Percentiles rank a stretch among this genome's conserved stretches.
Evolutionary conservation across 1,139 yeast genomes (phyloP).

Genomic region (Nakaseomyces nivariensis): DNA sequence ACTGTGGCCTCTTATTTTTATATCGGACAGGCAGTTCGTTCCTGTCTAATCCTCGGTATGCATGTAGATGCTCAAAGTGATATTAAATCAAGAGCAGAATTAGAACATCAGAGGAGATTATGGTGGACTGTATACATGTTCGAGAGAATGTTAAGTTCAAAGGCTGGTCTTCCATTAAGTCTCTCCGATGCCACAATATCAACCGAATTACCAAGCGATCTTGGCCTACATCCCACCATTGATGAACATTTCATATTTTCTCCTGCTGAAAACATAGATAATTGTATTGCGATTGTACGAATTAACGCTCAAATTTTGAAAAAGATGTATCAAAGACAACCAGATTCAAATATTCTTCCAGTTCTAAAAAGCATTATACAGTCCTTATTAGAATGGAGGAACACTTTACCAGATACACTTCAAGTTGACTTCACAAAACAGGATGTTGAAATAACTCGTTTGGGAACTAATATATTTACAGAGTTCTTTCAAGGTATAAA

Average conservation of each 20-base stretch:
- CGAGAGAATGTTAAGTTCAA: slow-evolving; percentile 76
- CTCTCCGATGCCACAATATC: slow-evolving; percentile 72
- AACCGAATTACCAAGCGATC: slow-evolving; percentile 61
- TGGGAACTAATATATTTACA: slow-evolving; percentile 70
- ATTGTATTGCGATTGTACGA: slow-evolving; percentile 73
- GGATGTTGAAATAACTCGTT: slow-evolving; percentile 46
- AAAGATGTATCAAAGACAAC: slow-evolving; percentile 66
- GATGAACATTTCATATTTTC: slow-evolving; percentile 69
- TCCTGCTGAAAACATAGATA: slow-evolving; percentile 67
- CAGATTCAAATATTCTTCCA: slow-evolving; percentile 63
- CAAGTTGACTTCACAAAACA: slow-evolving; percentile 53
- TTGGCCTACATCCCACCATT: slow-evolving; percentile 44
- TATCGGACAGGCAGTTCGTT: slow-evolving; percentile 68
- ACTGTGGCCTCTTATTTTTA: slow-evolving; percentile 75
- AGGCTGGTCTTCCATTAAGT: slow-evolving; percentile 74
- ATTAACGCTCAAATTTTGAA: slow-evolving; percentile 68
- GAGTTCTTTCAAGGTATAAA: slow-evolving; percentile 83
- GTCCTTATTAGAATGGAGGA: slow-evolving; percentile 62
- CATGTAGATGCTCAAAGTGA: slow-evolving; percentile 76
- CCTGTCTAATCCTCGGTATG: slow-evolving; percentile 68
- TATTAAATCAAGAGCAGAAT: slow-evolving; percentile 48
- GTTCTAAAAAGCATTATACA: slow-evolving; percentile 64
- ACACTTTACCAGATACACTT: slow-evolving; percentile 51
- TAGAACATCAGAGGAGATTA: slow-evolving; percentile 70
- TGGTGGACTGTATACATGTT: slow-evolving; percentile 94